These are phyloP conservation scores for Cicer pinnatifidum DNA, from an alignment of 306 rosid species.

Conservation along the genomic window DNA sequence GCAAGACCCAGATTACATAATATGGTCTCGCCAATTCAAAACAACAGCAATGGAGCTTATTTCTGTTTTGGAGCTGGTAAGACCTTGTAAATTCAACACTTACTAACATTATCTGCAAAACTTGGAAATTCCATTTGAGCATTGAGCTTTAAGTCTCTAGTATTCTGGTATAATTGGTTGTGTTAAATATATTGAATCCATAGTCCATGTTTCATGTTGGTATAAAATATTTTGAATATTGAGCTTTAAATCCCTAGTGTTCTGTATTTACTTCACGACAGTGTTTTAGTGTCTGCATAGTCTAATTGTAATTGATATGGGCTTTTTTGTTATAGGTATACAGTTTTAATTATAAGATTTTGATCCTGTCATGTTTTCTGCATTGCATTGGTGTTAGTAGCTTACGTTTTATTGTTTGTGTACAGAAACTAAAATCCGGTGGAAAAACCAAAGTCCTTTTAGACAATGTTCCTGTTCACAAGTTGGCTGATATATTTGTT, in stretches of 20 bases:
- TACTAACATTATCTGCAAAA: slow-evolving; percentile 34
- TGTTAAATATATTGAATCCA: background rate
- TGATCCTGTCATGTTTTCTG: slow-evolving; percentile 22
- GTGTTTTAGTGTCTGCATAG: background rate
- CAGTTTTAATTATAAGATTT: slow-evolving; percentile 25
- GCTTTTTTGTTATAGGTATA: background rate
- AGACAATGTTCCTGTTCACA: slow-evolving; percentile 94
- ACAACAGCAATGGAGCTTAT: slow-evolving; percentile 91
- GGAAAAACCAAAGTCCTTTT: slow-evolving; percentile 96
- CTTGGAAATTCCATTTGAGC: slow-evolving; percentile 35
- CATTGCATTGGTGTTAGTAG: slow-evolving; percentile 24
- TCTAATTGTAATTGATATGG: slow-evolving; percentile 8
- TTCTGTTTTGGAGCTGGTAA: slow-evolving; percentile 97
- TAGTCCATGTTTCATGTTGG: background rate
- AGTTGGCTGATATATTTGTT: slow-evolving; percentile 98
- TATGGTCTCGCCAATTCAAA: slow-evolving; percentile 92
- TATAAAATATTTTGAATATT: slow-evolving; percentile 9
- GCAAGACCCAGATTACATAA: slow-evolving; percentile 90
- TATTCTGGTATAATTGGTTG: slow-evolving; percentile 24
- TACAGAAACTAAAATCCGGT: slow-evolving; percentile 92
- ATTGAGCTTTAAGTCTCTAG: slow-evolving; percentile 20
- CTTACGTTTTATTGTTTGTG: slow-evolving; percentile 48
- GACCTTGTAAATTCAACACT: slow-evolving; percentile 29
- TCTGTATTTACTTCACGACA: slow-evolving; percentile 30
- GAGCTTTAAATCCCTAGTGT: background rate